Percentiles rank a stretch among this genome's conserved stretches.
These are phyloP conservation scores for Odonthalia washingtoniensis DNA, from an alignment of 31 red algal species.

Conservation along the genomic window DNA sequence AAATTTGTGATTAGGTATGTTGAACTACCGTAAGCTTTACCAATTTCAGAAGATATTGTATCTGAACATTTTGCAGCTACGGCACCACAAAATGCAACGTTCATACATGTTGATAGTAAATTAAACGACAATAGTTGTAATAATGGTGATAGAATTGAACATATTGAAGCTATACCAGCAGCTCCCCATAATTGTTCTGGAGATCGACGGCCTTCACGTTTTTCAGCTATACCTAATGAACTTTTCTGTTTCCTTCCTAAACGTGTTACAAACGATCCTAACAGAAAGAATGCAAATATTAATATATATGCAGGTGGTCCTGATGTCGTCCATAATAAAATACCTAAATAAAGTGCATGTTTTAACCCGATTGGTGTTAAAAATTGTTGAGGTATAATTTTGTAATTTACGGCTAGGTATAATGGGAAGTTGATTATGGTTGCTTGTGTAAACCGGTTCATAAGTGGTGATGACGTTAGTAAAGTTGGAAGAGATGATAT, in stretches of 20 bases:
- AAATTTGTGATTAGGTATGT: slow-evolving; percentile 92
- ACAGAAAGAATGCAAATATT: slow-evolving; percentile 81
- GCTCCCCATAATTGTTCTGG: slow-evolving; percentile 99
- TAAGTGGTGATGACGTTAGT: too few species aligned
- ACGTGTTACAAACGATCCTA: slow-evolving; percentile 73
- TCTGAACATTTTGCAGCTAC: slow-evolving; percentile 90
- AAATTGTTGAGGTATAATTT: too few species aligned
- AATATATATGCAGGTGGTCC: slow-evolving; percentile 71
- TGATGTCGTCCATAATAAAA: slow-evolving; percentile 81
- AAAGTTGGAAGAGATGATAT: too few species aligned
- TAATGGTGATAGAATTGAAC: slow-evolving; percentile 37
- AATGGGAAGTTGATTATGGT: too few species aligned
- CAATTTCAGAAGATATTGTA: slow-evolving; percentile 93
- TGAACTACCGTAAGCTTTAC: slow-evolving; percentile 92
- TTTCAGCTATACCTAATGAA: slow-evolving; percentile 84
- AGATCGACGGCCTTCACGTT: slow-evolving; percentile 86
- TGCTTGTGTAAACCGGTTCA: too few species aligned
- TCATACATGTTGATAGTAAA: neutral
- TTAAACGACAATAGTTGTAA: neutral
- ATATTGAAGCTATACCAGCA: slow-evolving; percentile 78
- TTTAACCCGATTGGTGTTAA: slow-evolving; percentile 46
- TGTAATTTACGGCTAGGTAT: too few species aligned
- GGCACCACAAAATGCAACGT: slow-evolving; percentile 57
- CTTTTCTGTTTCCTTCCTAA: slow-evolving; percentile 73
- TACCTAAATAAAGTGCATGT: slow-evolving; percentile 80